Conservation (phyloP, 208 protist species). For the Angomonas deanei region DNA sequence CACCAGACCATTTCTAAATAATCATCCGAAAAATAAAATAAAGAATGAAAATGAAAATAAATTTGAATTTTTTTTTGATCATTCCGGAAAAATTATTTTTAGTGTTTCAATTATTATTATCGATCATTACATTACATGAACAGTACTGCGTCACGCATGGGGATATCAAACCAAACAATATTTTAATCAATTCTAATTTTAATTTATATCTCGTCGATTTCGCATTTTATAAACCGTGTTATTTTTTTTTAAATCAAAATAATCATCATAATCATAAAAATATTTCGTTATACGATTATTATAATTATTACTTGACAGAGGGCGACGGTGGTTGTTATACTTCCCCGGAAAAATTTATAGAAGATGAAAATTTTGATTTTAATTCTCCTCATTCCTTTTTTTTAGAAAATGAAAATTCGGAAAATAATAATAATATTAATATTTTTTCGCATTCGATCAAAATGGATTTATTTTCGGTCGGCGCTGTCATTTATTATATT, state of each 20-base stretch:
- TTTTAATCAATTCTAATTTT: constrained; percentile 50
- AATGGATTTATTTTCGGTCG: constrained; percentile 85
- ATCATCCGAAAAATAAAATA: neutral
- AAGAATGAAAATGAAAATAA: neutral
- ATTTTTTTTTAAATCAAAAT: neutral
- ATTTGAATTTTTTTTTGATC: neutral
- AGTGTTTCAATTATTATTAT: neutral
- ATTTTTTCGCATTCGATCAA: constrained; percentile 47
- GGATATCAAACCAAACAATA: constrained; percentile 88
- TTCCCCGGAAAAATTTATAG: constrained; percentile 83
- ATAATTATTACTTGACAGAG: constrained; percentile 86
- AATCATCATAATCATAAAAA: neutral
- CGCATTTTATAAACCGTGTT: constrained; percentile 76
- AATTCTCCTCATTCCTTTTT: too few relatives aligned
- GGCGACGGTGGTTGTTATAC: constrained; percentile 75
- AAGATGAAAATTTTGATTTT: constrained; percentile 3
- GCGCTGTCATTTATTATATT: constrained; percentile 64
- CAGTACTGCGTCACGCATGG: constrained; percentile 64
- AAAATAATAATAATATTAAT: constrained; percentile 50
- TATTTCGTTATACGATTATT: neutral
- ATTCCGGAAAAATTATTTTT: neutral
- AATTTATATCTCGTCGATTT: constrained; percentile 81
- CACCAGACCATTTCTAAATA: neutral
- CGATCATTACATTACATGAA: neutral
- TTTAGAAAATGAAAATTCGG: too few relatives aligned